These are phyloP conservation scores for Pseudogymnoascus sp. DNA, from an alignment of 2,329 filamentous ascomycete species.

Conservation along the genomic window DNA sequence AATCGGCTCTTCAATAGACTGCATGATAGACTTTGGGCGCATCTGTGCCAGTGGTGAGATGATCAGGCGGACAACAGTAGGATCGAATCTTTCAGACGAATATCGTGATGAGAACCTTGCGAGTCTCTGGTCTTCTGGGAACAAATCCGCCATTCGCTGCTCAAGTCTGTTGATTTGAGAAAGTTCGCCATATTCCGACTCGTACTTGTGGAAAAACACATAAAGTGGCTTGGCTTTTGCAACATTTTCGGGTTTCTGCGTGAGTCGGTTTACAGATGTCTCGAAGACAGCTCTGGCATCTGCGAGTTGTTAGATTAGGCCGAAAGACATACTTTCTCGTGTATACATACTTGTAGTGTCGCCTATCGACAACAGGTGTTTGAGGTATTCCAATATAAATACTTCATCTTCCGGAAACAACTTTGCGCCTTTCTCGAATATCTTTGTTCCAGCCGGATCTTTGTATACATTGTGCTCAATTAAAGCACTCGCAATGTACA, in stretches of 20 bases:
- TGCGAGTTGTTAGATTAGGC: constrained; percentile 31
- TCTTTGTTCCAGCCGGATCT: constrained; percentile 83
- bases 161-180: constrained; percentile 86
- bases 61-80: constrained; percentile 70
- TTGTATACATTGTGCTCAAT: constrained; percentile 96
- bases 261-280: constrained; percentile 76
- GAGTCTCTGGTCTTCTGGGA: constrained; percentile 74
- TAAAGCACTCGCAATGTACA: constrained; percentile 86
- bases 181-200: constrained; percentile 88
- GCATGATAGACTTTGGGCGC: constrained; percentile 50
- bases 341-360: constrained; percentile 75
- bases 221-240: constrained; percentile 77
- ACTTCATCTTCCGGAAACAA: constrained; percentile 89
- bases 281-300: constrained; percentile 95
- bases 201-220: constrained; percentile 87
- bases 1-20: constrained; percentile 43
- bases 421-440: constrained; percentile 88
- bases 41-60: constrained; percentile 75
- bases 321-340: not conserved
- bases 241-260: constrained; percentile 64
- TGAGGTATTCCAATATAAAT: constrained; percentile 92
- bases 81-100: constrained; percentile 66
- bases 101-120: constrained; percentile 69
- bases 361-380: constrained; percentile 84
- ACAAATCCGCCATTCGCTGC: constrained; percentile 86